Evolutionary conservation across 345 rosid species (phyloP).

Genomic region (Durio zibethinus): DNA sequence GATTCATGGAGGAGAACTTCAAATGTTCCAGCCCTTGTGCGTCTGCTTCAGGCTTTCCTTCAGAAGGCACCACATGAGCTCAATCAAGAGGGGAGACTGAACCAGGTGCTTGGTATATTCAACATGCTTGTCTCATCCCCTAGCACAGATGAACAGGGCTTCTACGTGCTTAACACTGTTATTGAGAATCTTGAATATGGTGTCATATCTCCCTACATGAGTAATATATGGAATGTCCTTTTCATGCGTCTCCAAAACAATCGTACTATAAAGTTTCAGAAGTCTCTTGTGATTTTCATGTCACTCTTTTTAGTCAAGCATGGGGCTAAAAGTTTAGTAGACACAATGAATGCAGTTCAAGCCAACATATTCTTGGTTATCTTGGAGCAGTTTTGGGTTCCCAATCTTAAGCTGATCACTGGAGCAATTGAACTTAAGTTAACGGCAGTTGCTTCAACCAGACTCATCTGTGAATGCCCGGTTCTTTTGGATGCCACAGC

Average conservation of each 20-base stretch:
- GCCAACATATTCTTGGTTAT: constrained; percentile 50
- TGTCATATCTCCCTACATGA: constrained; percentile 56
- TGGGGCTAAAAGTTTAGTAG: constrained; percentile 58
- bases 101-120: constrained; percentile 87
- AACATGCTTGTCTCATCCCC: constrained; percentile 60
- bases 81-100: constrained; percentile 67
- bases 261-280: constrained; percentile 63
- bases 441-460: constrained; percentile 75
- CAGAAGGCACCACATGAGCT: constrained; percentile 86
- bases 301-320: constrained; percentile 93
- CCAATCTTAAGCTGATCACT: constrained; percentile 69
- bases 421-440: constrained; percentile 74
- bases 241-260: constrained; percentile 69
- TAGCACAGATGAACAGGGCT: constrained; percentile 93
- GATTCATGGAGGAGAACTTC: constrained; percentile 86
- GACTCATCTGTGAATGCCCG: constrained; percentile 79
- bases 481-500: constrained; percentile 61
- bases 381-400: constrained; percentile 88
- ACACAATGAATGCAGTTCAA: constrained; percentile 81
- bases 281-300: constrained; percentile 79
- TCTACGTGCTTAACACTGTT: constrained; percentile 86
- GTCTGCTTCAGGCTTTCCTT: constrained; percentile 95
- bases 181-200: constrained; percentile 74
- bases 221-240: constrained; percentile 67
- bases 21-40: constrained; percentile 98